Evolutionary conservation across 306 rosid genomes (phyloP), one percentile per base, ranked within the genome.

Genomic region (Prunus dulcis): DNA sequence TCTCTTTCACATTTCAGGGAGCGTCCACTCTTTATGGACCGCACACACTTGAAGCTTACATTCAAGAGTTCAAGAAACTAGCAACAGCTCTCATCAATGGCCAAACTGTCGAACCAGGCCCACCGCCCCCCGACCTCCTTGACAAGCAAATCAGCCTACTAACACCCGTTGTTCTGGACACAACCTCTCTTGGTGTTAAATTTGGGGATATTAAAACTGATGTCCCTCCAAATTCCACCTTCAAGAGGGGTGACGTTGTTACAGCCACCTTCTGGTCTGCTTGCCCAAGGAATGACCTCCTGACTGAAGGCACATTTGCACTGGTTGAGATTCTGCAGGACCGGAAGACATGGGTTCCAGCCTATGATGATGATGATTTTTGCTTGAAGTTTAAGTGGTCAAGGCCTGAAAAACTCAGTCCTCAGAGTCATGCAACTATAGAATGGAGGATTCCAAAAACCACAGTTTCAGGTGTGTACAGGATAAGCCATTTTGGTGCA

Each of bases 21-120:
- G 81, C 81, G 10, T 78, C 81, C 9, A 78, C 81, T 34, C 76
- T 78, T 9, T 78, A 45, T 18, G 81, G 81, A 69, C 81, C 81
- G 14, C 71, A 69, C 71, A 78, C 81, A 62, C 76, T 78, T 3
- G 76, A 70, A 49, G 81, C 76, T 2, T 78, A 78, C 81, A 78
- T 78, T 60, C 71, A 78, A 50, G 81, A 78, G 38, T 78, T 78
- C 81, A 69, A 58, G 76, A 78, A 49, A 68, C 81, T 78, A 14
- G 71, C 81, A 5, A n/a, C 53, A n/a, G 74, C 82, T 55, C 68
- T 73, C 3, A 3, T 73, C 41, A 57, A 20, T 17, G 46, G 60
- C 5, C 61, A 79, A 57, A 32, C 69, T 15, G 63, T 12, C 0
- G 55, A 66, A 30, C 74, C 68, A 28, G 78, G 82, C 6, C 74